Base-by-base conservation (phyloP, 768 basidiomycete genomes). In the Chiua virens region DNA sequence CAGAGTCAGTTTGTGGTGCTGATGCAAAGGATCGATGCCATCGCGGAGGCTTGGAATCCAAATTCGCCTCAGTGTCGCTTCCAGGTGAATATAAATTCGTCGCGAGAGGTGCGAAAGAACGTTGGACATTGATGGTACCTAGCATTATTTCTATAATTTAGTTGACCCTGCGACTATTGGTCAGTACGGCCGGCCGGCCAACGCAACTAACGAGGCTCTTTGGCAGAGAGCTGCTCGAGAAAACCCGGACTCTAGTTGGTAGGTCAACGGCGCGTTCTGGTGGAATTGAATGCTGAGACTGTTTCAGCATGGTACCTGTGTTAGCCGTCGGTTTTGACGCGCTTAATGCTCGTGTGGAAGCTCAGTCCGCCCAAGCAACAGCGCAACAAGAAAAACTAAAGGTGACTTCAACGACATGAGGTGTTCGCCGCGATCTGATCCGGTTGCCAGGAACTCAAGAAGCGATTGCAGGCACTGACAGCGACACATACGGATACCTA, bases 101-200 rank as follows among this genome's bases (percentile, higher is more conserved):
- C 28, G 32, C 20, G n/a, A 17, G 1, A 18, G 20, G 22, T 30
- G 18, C 10, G 17, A 25, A 25, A 53, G 17, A 13, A 8, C 8
- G 37, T 32, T 45, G 61, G 36, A 56, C 13, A 28, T 28, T 9
- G 40, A 7, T 36, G 14, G 38, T 37, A 35, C 18, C 34, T 48
- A 92, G 90, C 80, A 89, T 56, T 82, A 81, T 55, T 94, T 94
- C 58, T 93, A 94, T 66, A 93, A 92, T 59, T 72, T 89, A 14
- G 89, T 92, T 5, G 83, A 87, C 58, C 87, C 89, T 0, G 73
- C 72, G 6, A 76, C 85, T 57, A 81, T 87, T 3, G 74, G 71
- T 23, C 57, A 83, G 45, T 94, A 89, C 55, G 83, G 79, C 8
- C 82, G 87, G 15, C 91, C 92, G 13, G 65, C 75, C 14, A 89